Conservation (phyloP, 2,329 filamentous ascomycete species). For the Ophiosphaerella korrae region DNA sequence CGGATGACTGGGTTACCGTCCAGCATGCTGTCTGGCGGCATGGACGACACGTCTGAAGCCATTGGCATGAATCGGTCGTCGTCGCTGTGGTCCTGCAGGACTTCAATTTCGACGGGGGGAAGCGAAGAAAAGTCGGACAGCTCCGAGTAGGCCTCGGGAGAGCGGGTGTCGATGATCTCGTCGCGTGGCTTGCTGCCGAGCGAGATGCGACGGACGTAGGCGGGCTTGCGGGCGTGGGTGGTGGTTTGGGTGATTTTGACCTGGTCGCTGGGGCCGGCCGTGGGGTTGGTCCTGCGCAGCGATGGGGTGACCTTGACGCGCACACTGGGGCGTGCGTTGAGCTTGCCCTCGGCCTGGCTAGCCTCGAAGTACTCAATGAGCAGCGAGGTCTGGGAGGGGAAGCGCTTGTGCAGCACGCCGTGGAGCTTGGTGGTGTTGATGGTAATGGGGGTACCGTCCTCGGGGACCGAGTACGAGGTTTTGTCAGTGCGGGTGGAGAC, state of each 20-base stretch:
- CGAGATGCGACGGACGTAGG: slow-evolving; percentile 70
- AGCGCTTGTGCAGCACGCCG: slow-evolving; percentile 61
- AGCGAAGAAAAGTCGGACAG: slow-evolving; percentile 74
- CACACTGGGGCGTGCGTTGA: slow-evolving; percentile 79
- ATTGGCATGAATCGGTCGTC: slow-evolving; percentile 68
- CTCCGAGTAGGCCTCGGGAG: slow-evolving; percentile 67
- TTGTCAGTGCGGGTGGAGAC: slow-evolving; percentile 70
- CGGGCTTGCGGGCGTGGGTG: slow-evolving; percentile 69
- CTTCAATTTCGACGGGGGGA: slow-evolving; percentile 86
- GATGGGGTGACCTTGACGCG: slow-evolving; percentile 77
- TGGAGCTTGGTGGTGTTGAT: slow-evolving; percentile 76
- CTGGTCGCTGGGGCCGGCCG: slow-evolving; percentile 67
- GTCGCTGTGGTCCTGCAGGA: slow-evolving; percentile 72
- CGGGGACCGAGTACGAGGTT: slow-evolving; percentile 79
- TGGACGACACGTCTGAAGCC: slow-evolving; percentile 84
- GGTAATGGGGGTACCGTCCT: slow-evolving; percentile 89
- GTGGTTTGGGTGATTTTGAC: slow-evolving; percentile 86
- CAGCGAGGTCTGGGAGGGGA: slow-evolving; percentile 81
- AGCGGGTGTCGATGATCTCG: slow-evolving; percentile 30
- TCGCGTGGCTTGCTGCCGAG: slow-evolving; percentile 56
- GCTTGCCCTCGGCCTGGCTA: slow-evolving; percentile 66
- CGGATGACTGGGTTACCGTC: slow-evolving; percentile 58
- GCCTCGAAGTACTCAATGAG: slow-evolving; percentile 96
- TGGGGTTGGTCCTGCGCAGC: slow-evolving; percentile 56
- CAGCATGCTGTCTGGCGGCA: slow-evolving; percentile 74